Percentiles rank a stretch among this genome's conserved stretches.
Conservation (phyloP, 345 rosid genomes). For the Rubroshorea leprosula region DNA sequence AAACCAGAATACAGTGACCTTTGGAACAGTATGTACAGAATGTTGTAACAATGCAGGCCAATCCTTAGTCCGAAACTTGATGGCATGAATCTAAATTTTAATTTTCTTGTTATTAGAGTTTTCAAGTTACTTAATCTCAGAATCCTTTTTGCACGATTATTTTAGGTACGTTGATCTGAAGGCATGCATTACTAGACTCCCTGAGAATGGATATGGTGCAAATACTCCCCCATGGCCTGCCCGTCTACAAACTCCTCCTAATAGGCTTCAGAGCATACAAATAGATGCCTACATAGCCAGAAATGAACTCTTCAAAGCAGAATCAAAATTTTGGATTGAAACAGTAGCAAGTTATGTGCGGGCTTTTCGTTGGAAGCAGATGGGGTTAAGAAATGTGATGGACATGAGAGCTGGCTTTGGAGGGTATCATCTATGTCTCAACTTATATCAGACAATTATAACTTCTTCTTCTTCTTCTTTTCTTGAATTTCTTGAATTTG, state of each 20-base stretch:
- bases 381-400: conserved; percentile 76
- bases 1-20: not conserved
- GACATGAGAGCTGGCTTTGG: conserved; percentile 98
- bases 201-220: conserved; percentile 82
- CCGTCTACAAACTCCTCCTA: conserved; percentile 76
- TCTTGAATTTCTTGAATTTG: conserved; percentile 9
- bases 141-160: conserved; percentile 6
- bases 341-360: conserved; percentile 69
- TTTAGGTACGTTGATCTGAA: conserved; percentile 77
- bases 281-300: conserved; percentile 85
- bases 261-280: conserved; percentile 82
- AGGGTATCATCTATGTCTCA: conserved; percentile 51
- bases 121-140: not conserved
- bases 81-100: conserved; percentile 1
- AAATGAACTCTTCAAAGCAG: conserved; percentile 85
- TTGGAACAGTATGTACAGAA: too few species aligned
- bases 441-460: conserved; percentile 1
- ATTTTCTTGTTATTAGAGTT: conserved; percentile 6
- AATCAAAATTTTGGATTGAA: conserved; percentile 86
- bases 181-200: conserved; percentile 79
- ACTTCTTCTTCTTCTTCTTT: not conserved
- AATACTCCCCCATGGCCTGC: conserved; percentile 74
- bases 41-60: too few species aligned
- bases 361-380: conserved; percentile 72
- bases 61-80: too few species aligned